Conservation (phyloP, 306 rosid species). For the Hippophae gyantsensis region DNA sequence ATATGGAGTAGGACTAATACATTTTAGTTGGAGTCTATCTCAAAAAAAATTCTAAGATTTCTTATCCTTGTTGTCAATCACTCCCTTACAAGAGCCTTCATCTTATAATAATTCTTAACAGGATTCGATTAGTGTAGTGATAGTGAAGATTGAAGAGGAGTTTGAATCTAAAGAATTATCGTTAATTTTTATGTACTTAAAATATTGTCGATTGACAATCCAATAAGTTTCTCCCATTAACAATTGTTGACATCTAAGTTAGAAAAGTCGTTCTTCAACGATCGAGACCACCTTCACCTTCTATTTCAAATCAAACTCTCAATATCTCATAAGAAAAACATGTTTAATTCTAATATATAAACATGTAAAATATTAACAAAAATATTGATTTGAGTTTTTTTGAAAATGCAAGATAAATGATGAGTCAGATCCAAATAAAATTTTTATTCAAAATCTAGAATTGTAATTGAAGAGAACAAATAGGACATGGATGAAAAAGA, state of each 20-base stretch:
- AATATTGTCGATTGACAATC: constrained; percentile 55
- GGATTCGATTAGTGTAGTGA: constrained; percentile 30
- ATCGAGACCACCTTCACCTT: constrained; percentile 26
- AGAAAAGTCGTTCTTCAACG: constrained; percentile 46
- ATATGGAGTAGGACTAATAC: constrained; percentile 50
- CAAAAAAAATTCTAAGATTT: constrained; percentile 64
- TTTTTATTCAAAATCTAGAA: too few species aligned
- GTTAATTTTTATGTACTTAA: constrained; percentile 24
- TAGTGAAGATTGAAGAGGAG: constrained; percentile 8
- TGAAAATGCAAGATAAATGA: too few species aligned
- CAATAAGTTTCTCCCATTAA: constrained; percentile 35
- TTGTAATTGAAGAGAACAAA: too few species aligned
- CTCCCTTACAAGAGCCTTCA: constrained; percentile 25
- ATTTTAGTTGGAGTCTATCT: constrained; percentile 58
- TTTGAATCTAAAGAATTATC: neutral
- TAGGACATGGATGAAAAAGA: too few species aligned
- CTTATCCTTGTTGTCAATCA: constrained; percentile 31
- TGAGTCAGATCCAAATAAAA: too few species aligned
- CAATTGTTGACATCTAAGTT: constrained; percentile 63
- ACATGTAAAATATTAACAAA: too few species aligned
- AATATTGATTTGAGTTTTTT: too few species aligned
- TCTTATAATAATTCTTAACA: constrained; percentile 56
- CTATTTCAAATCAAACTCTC: constrained; percentile 3
- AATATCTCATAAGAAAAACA: neutral
- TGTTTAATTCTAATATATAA: neutral